Evolutionary conservation across 148 eudicot species (phyloP).

Genomic region (Rhododendron mucronatum): DNA sequence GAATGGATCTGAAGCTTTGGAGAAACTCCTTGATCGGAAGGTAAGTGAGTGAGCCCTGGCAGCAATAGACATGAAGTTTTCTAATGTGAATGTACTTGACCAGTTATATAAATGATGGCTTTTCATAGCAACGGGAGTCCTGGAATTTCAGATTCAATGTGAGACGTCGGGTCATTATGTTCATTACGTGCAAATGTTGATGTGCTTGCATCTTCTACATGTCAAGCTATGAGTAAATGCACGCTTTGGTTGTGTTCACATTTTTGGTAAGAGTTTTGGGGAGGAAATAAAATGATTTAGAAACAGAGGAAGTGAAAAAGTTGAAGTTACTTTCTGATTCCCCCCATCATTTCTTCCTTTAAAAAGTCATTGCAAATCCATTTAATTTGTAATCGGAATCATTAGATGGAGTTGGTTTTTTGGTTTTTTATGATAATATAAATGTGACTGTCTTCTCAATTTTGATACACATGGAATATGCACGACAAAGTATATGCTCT

Average conservation of each 20-base stretch:
- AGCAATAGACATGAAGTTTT: no score
- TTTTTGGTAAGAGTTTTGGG: background rate
- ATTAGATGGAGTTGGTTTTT: background rate
- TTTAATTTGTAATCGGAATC: background rate
- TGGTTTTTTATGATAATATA: background rate
- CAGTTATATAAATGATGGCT: background rate
- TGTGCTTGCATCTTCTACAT: no score
- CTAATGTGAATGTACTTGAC: no score
- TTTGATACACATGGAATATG: background rate
- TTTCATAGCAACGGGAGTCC: background rate
- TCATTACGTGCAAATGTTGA: background rate
- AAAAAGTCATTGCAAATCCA: background rate
- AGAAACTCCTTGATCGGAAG: no score
- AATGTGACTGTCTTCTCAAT: background rate
- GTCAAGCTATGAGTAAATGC: no score
- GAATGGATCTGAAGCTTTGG: no score
- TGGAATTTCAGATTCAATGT: background rate
- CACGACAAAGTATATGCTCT: background rate
- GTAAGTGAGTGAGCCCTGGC: no score
- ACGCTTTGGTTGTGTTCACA: no score
- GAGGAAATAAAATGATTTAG: background rate
- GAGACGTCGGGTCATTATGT: background rate
- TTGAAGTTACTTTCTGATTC: background rate
- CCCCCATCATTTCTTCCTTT: background rate
- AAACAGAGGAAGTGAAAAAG: background rate